phyloP scores from a whole-genome alignment of 768 basidiomycete genomes.

The Exidia glandulosa region DNA sequence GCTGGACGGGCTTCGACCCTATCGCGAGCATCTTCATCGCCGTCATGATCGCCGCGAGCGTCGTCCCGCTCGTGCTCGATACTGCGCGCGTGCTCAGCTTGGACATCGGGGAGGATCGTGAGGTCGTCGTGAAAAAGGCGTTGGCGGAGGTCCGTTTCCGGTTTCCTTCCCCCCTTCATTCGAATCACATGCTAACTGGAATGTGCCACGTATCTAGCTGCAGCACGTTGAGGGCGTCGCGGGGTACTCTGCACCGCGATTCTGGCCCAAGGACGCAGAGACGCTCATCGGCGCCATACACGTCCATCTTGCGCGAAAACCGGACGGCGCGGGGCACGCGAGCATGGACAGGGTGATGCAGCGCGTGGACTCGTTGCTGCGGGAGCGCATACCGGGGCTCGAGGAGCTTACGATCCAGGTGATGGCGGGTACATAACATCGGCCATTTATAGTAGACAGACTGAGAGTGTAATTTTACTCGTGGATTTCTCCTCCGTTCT shows the following conservation, averaged over 20 bases:
- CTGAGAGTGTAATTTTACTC: neutral
- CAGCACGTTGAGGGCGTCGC: constrained; percentile 65
- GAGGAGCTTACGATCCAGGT: constrained; percentile 89
- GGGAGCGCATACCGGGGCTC: constrained; percentile 64
- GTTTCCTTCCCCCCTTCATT: neutral
- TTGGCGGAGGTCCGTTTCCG: constrained; percentile 42
- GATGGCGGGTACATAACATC: neutral
- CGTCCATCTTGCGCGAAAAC: constrained; percentile 52
- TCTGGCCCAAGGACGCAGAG: constrained; percentile 92
- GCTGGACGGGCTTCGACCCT: constrained; percentile 98
- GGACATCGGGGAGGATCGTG: constrained; percentile 50
- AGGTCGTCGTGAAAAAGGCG: constrained; percentile 35
- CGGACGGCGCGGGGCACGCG: constrained; percentile 34
- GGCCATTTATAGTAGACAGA: neutral
- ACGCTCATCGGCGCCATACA: constrained; percentile 85
- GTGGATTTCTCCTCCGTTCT: neutral
- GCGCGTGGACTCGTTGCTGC: constrained; percentile 62
- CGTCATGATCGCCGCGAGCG: constrained; percentile 86
- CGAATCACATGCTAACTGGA: constrained; percentile 1
- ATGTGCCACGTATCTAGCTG: constrained; percentile 45
- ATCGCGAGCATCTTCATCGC: constrained; percentile 97
- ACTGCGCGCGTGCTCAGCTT: constrained; percentile 80
- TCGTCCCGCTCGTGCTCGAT: constrained; percentile 89
- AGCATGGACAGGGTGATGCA: constrained; percentile 64
- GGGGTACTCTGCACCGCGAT: constrained; percentile 70